Base-by-base conservation (phyloP, 768 basidiomycete genomes). In the Butyriboletus loyo region DNA sequence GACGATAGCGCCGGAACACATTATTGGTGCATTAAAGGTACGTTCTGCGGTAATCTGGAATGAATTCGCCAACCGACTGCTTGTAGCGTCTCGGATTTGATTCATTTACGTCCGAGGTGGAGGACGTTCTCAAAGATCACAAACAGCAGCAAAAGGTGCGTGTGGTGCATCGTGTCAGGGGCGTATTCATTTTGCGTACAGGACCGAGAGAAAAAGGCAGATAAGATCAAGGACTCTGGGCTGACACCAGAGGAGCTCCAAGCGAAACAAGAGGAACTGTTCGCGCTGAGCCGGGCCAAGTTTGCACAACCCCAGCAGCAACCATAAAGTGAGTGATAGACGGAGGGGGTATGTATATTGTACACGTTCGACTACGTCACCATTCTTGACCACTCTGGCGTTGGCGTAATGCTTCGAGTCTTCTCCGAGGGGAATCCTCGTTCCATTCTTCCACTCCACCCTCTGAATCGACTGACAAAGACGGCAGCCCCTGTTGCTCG, bases 1-100 rank as follows among this genome's bases (percentile, higher is more conserved):
- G 77, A 99, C 97, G 1, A 98, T 99, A 62, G 89, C 93, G 5
- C 97, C 97, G 1, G 97, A 99, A 62, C 97, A 99, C 66, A 94
- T 98, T 39, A 87, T 98, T 28, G 75, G 80, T 22, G 97, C 97
- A 6, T 76, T 99, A 50, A 92, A 92, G 76, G 95, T 90, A 51
- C 46, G 78, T 71, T 24, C 21, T 30, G 37, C 1, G 10, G 27
- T 21, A 28, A 42, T 28, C 28, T 30, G 2, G 21, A 22, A 17
- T 38, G 28, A 27, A 32, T 30, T 52, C 25, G 49, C 14, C 28
- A 17, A 41, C 56, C 42, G 41, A 61, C 51, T 38, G 63, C 49
- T 45, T 31, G 41, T 57, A 98, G 94, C 83, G 87, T 35, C 83
- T 98, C 21, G 97, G 95, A 21, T 98, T 97, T 63, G 93, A 97